Evolutionary conservation across 805 yeast species (phyloP), one percentile per base, ranked within the genome.

Genomic region (Crinitomyces ghanaensis): DNA sequence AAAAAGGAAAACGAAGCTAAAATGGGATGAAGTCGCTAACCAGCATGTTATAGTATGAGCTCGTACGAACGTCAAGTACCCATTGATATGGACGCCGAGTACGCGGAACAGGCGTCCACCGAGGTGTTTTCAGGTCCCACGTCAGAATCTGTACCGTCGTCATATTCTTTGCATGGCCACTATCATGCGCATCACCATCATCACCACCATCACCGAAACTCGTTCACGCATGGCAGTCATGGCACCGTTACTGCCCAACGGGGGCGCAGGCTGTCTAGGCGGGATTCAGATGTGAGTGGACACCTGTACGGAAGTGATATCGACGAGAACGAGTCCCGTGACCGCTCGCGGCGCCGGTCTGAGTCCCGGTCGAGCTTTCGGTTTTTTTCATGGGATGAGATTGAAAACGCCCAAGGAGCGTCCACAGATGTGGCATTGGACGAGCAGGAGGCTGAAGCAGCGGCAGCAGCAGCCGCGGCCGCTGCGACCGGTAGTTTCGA

Each of bases 381-480:
- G 40, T 88, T 86, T 53, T 88, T 88, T 56, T 74, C 88, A 7
- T 65, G 78, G 3, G 83, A 80, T 36, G 91, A 84, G 44, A 77
- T 88, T 29, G 86, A 79, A 47, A 64, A 68, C 32, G 96, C 97
- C 0, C 91, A 81, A 34, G 95, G 95, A 30, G 62, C 56, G 4
- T 68, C 88, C 1, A 81, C 95, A 79, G 85, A 80, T 41, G 48
- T 43, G 7, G 53, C 49, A 26, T 49, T 43, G 21, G 51, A 43
- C 13, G 50, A 47, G 8, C 47, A 46, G 9, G 49, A 46, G 17
- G 19, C 17, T 4, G 40, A 26, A 13, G 36, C n/a, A 6, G 37
- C 16, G 15, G 37, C 17, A 5, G 15, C 25, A 21, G 15, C 31
- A 3, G 33, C 20, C 4, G n/a, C 13, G 12, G 28, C 23, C 12